Evolutionary conservation across 352 stramenopile species (phyloP), one percentile per base, ranked within the genome.

Genomic region (Phytophthora hibernalis): DNA sequence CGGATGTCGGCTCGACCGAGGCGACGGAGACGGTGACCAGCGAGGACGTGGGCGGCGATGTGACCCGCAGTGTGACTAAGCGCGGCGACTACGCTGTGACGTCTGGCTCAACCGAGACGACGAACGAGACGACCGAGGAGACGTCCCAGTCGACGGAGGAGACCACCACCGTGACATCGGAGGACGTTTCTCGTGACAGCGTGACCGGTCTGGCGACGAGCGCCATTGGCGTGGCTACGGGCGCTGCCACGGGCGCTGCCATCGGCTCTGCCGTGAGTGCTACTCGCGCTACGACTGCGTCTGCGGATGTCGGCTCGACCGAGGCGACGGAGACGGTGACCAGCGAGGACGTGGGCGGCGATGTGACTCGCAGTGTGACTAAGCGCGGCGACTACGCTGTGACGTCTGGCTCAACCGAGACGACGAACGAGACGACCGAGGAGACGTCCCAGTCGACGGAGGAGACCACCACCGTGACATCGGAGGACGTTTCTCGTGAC

Each of bases 371-470:
- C 31, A 13, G 11, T 8, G 24, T 28, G 24, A 28, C 24, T 28
- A 5, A 28, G 24, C 24, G 24, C 5, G 24, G 24, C 24, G 24
- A 13, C 31, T 37, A 37, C 31, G 11, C 31, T 1, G 8, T 37
- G 31, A 37, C 31, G 31, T 37, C 31, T 15, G 31, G 31, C n/a
- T n/a, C n/a, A n/a, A 26, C n/a, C 20, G 42, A 49, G 42, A 49
- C 42, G 18, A 49, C 42, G n/a, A n/a, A n/a, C n/a, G 42, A 49
- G 42, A 30, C 6, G n/a, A 49, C 42, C n/a, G 42, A 49, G 42
- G 20, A 16, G n/a, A 44, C 38, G 8, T n/a, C 38, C 38, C 8
- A 21, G 38, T 22, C 38, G 38, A 44, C 38, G 12, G 38, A 44
- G 38, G 38, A 44, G 38, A 44, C 38, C 12, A 44, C 38, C 38